Evolutionary conservation across 805 yeast genomes (phyloP).

Genomic region (Blastobotrys mokoenaii): DNA sequence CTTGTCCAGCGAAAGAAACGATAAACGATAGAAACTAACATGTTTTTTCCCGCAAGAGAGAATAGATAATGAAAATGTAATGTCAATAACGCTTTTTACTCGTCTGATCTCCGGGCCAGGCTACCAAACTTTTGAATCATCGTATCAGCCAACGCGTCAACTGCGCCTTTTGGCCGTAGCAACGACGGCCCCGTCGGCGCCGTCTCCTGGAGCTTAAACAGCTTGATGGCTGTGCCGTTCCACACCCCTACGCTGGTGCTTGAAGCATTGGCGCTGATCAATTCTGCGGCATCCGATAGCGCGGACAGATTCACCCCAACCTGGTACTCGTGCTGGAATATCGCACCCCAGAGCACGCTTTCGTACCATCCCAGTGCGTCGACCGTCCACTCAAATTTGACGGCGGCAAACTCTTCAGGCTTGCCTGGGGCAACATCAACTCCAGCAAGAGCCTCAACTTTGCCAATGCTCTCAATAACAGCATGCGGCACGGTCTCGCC

Average conservation of each 20-base stretch:
- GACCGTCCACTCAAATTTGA: constrained; percentile 55
- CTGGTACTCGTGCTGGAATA: constrained; percentile 30
- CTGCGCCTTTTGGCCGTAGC: constrained; percentile 35
- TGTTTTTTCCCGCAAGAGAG: too few relatives aligned
- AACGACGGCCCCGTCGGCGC: constrained; percentile 35
- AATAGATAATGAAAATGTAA: too few relatives aligned
- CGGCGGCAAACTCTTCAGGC: constrained; percentile 33
- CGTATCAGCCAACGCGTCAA: constrained; percentile 41
- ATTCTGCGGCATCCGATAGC: constrained; percentile 11
- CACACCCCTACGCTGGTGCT: constrained; percentile 37
- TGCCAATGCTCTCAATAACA: constrained; percentile 18
- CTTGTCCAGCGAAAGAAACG: constrained; percentile 56
- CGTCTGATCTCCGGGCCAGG: constrained; percentile 3
- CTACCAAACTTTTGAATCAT: constrained; percentile 37
- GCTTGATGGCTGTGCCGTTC: constrained; percentile 41
- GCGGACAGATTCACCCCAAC: constrained; percentile 1
- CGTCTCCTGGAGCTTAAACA: constrained; percentile 41
- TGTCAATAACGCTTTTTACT: not conserved
- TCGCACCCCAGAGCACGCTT: constrained; percentile 52
- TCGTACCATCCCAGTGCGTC: constrained; percentile 70
- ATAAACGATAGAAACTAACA: not conserved
- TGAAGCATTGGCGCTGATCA: constrained; percentile 13
- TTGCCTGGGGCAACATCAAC: constrained; percentile 9
- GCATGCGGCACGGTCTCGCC: constrained; percentile 14
- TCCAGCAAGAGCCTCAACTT: constrained; percentile 9